Evolutionary conservation across 2,329 filamentous ascomycete species (phyloP), one percentile per base, ranked within the genome.

Genomic region (Shiraia sp.): DNA sequence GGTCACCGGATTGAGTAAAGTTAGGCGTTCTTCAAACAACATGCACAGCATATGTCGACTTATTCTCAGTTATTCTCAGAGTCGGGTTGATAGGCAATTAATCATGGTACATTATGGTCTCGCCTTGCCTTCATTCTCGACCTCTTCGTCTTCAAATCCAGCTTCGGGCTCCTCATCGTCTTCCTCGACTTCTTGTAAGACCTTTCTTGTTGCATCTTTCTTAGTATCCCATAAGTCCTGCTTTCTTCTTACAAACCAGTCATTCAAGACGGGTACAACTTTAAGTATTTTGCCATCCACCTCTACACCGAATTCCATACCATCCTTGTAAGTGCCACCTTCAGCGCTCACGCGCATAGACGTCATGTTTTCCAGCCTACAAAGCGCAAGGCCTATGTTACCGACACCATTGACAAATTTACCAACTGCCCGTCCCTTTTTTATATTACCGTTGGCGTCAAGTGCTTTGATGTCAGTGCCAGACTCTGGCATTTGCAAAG

Each of bases 281-380:
- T 68, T 70, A 3, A 73, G 40, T n/a, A 59, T 35, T 22, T 54
- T 26, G 2, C 42, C 51, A 15, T 50, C 40, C 3, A 39, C 45
- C 4, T 49, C 51, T 36, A 41, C 49, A 38, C 67, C 66, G 59
- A 82, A 81, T 39, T 72, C 61, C 63, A 84, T 78, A 1, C 76
- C 77, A 0, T 80, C 77, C 45, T 74, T 80, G 63, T 77, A 88
- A 15, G 72, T 72, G 13, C 80, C 79, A 0, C 80, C 79, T 49
- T 87, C 83, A 42, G 83, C 87, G 2, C 86, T 87, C 39, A 93
- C 73, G 24, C 76, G 75, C 33, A 93, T 73, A 62, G 90, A 86
- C 4, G 89, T 95, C 91, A 96, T 96, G 64, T 86, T 85, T 72
- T 95, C 90, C 55, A 97, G 71, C 17, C 92, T 83, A 65, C 92